Evolutionary conservation across 176 grass and related monocot genomes (phyloP), one percentile per base, ranked within the genome.

Genomic region (Thalia dealbata): DNA sequence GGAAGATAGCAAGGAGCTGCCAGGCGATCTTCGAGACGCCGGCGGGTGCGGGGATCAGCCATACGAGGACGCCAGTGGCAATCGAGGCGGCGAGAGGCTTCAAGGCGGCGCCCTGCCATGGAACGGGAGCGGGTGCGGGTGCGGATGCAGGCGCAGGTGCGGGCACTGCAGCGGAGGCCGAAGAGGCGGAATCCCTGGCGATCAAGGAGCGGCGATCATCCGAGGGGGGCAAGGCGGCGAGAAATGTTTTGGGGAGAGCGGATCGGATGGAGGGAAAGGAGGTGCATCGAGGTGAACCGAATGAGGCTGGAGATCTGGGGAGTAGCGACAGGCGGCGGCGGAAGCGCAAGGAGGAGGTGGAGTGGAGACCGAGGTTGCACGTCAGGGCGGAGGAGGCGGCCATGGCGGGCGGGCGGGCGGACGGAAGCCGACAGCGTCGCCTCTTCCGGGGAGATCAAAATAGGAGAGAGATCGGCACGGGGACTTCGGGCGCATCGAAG

Each of bases 1-100:
- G 83, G 73, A 97, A 97, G 54, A 97, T 81, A 42, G 95, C 79
- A 2, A 97, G 90, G 0, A 97, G 95, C 85, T 92, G 87, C 90
- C 95, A 97, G 61, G 90, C 90, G 78, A 91, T 91, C 52, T 78
- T 85, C 6, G 90, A 67, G 21, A 97, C 95, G 8, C 95, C 95
- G 2, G 95, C 52, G 8, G 95, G 95, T 0, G 90, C 13, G 0
- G 95, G 90, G 60, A 97, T 7, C 61, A 97, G 1, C 95, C 95
- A 97, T 76, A 97, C 42, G 44, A 92, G 46, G 15, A 83, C 78
- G 4, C 90, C 95, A 0, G 83, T 91, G 3, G 84, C 84, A 56
- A 97, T 56, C 41, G 87, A 65, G 3, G 79, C 81, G 12, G 86
- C 73, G 19, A 97, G 82, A 3, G 90, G 90, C 73, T 84, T 91